phyloP scores from a whole-genome alignment of 495 filamentous ascomycete genomes.

The Neurospora pannonica region DNA sequence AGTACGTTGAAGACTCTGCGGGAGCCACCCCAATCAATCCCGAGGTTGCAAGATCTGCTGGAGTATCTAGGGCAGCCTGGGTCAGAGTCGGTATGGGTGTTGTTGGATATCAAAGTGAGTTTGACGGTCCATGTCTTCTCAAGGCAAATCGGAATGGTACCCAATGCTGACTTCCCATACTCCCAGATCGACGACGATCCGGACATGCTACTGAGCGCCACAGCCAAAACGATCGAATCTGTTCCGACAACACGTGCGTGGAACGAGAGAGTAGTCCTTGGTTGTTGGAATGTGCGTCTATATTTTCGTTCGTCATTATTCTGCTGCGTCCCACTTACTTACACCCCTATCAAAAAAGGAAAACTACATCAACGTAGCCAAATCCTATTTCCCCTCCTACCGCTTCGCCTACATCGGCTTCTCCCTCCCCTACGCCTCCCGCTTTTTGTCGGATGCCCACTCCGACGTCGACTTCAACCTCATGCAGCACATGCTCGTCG shows the following conservation, averaged over 20 bases:
- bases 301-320: not conserved
- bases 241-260: slow-evolving; percentile 48
- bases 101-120: slow-evolving; percentile 80
- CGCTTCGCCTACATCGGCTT: slow-evolving; percentile 64
- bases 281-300: slow-evolving; percentile 63
- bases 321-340: not conserved
- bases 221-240: slow-evolving; percentile 49
- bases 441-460: slow-evolving; percentile 45
- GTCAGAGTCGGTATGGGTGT: slow-evolving; percentile 59
- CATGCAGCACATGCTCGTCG: slow-evolving; percentile 52
- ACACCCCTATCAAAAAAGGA: slow-evolving; percentile 26
- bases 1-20: slow-evolving; percentile 55
- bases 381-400: slow-evolving; percentile 55
- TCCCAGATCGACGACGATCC: slow-evolving; percentile 55
- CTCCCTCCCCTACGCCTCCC: slow-evolving; percentile 55
- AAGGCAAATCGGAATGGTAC: not conserved
- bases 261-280: slow-evolving; percentile 63
- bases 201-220: slow-evolving; percentile 54
- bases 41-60: slow-evolving; percentile 66
- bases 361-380: slow-evolving; percentile 51
- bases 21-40: slow-evolving; percentile 61
- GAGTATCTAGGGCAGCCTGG: slow-evolving; percentile 54
- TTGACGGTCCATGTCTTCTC: not conserved
- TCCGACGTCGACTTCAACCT: slow-evolving; percentile 67
- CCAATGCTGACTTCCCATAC: slow-evolving; percentile 1